phyloP scores from a whole-genome alignment of 768 basidiomycete species.

The Lactarius indigo region DNA sequence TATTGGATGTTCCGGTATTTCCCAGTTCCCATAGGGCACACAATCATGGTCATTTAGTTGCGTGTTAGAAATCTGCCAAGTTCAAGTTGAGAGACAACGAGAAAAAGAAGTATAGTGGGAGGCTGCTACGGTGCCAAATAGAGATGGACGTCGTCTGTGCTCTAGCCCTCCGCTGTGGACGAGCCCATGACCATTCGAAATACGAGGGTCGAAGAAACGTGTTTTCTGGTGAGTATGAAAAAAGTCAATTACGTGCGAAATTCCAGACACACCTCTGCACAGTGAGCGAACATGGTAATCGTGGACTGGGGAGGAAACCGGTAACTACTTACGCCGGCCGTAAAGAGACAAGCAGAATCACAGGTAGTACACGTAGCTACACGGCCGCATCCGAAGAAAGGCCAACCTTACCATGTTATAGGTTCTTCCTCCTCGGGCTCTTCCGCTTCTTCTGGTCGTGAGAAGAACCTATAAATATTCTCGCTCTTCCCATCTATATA shows the following conservation, averaged over 20 bases:
- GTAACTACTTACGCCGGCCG: neutral
- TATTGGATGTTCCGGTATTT: neutral
- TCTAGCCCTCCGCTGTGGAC: neutral
- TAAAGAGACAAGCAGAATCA: neutral
- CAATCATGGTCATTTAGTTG: too few relatives aligned
- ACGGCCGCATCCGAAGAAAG: too few relatives aligned
- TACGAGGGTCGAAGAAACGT: neutral
- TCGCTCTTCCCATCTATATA: conserved; percentile 8
- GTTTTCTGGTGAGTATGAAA: neutral
- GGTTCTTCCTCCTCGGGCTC: neutral
- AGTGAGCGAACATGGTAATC: too few relatives aligned
- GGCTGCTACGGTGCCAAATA: neutral
- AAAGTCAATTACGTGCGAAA: too few relatives aligned
- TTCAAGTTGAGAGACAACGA: neutral
- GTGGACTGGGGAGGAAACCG: too few relatives aligned
- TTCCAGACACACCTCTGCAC: neutral
- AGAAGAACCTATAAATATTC: too few relatives aligned
- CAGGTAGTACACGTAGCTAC: neutral
- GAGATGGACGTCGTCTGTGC: neutral
- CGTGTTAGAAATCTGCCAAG: neutral
- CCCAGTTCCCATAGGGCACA: neutral
- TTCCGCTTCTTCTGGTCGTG: neutral
- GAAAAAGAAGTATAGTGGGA: neutral
- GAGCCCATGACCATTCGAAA: neutral
- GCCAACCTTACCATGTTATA: too few relatives aligned